A percentile compares a stretch with the other conserved stretches of the same genome.
These are phyloP conservation scores for Ascochyta pisi DNA, from an alignment of 2,329 filamentous ascomycete species.

Conservation along the genomic window DNA sequence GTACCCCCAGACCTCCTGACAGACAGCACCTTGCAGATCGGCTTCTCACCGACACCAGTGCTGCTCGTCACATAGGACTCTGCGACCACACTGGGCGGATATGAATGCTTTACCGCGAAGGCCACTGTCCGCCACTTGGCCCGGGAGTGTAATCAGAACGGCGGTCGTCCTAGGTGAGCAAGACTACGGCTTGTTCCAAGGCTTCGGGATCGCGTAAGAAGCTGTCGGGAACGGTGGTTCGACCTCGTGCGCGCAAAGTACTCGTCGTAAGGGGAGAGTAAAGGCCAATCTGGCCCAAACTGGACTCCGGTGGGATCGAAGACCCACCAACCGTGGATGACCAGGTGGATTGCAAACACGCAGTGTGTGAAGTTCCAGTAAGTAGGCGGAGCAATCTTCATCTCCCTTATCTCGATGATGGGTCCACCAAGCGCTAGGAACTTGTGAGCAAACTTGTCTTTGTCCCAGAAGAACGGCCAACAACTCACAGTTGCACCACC, in stretches of 20 bases:
- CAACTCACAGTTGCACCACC: not conserved
- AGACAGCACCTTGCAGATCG: not conserved
- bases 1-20: slow-evolving; percentile 3
- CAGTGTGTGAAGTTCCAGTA: slow-evolving; percentile 9
- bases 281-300: slow-evolving; percentile 23
- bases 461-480: not conserved
- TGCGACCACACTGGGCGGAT: not conserved
- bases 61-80: not conserved
- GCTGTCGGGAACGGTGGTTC: not conserved
- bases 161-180: not conserved
- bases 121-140: not conserved
- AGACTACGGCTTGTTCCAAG: not conserved
- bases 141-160: not conserved
- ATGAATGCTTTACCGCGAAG: not conserved
- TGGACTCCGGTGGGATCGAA: slow-evolving; percentile 29
- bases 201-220: not conserved
- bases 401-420: not conserved
- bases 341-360: slow-evolving; percentile 2
- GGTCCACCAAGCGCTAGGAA: not conserved
- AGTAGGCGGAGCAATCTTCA: not conserved
- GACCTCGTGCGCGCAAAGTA: not conserved
- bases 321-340: slow-evolving; percentile 1
- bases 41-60: not conserved
- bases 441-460: not conserved
- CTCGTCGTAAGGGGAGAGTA: slow-evolving; percentile 2